Evolutionary conservation across 805 yeast species (phyloP).

Genomic region (Teunomyces lycoperdinae): DNA sequence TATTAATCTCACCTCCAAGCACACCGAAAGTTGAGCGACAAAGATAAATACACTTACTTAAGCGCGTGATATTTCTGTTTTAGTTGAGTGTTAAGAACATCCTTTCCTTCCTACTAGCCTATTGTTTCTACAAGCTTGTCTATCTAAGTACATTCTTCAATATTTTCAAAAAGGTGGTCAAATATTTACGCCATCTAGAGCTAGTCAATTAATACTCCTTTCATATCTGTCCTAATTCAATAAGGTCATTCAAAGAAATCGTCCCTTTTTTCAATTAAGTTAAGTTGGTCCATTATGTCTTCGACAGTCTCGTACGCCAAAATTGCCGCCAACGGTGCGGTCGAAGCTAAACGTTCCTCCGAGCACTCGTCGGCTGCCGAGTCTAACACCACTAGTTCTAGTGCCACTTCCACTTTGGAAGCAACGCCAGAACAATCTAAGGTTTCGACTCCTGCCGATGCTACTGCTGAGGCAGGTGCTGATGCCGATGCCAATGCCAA

Average conservation of each 20-base stretch:
- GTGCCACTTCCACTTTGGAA: conserved; percentile 7
- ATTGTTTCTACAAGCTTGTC: neutral
- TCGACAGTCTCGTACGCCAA: conserved; percentile 40
- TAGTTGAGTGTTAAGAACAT: neutral
- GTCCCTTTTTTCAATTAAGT: neutral
- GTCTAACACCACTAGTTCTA: conserved; percentile 6
- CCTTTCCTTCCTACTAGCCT: neutral
- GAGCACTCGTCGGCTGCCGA: conserved; percentile 1
- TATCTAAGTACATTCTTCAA: neutral
- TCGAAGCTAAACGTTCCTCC: conserved; percentile 8
- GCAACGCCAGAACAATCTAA: conserved; percentile 4
- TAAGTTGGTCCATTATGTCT: conserved; percentile 13
- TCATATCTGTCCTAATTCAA: neutral
- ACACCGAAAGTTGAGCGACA: neutral
- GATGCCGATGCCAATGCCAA: conserved; percentile 9
- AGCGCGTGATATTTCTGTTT: neutral
- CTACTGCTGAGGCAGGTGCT: conserved; percentile 6
- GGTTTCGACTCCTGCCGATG: conserved; percentile 5
- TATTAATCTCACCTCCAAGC: neutral
- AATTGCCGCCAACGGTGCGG: conserved; percentile 37
- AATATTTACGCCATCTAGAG: neutral
- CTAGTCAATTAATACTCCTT: neutral
- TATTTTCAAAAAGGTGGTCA: neutral
- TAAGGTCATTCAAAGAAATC: neutral
- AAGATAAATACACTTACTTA: neutral